Percentiles rank a stretch among this genome's conserved stretches.
These are phyloP conservation scores for Tetrapyrgos nigripes DNA, from an alignment of 1,284 basidiomycete species.

Conservation along the genomic window DNA sequence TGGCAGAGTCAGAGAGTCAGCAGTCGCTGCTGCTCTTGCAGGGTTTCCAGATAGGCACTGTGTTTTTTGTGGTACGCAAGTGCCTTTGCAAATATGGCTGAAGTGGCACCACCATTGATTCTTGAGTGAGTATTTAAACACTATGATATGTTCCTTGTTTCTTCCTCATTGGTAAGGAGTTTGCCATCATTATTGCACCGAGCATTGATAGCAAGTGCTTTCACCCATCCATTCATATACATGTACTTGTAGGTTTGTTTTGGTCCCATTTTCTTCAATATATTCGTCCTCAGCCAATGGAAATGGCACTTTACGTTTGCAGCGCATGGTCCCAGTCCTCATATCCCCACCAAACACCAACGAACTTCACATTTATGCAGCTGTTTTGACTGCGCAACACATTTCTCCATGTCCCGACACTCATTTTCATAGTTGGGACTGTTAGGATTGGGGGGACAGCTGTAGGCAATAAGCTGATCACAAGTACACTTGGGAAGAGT, in stretches of 20 bases:
- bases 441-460: constrained; percentile 5
- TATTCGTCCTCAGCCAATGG: constrained; percentile 19
- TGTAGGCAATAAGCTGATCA: constrained; percentile 1
- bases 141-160: constrained; percentile 28
- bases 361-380: constrained; percentile 34
- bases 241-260: constrained; percentile 20
- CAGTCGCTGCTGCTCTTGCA: constrained; percentile 24
- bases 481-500: neutral
- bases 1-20: constrained; percentile 31
- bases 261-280: constrained; percentile 29
- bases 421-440: neutral
- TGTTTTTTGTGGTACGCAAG: constrained; percentile 31
- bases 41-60: constrained; percentile 13
- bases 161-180: constrained; percentile 29
- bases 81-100: constrained; percentile 36
- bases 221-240: constrained; percentile 33
- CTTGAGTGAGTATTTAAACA: constrained; percentile 34
- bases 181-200: constrained; percentile 39
- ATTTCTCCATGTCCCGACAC: constrained; percentile 2
- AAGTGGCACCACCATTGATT: constrained; percentile 35
- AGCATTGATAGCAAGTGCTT: constrained; percentile 3
- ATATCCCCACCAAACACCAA: constrained; percentile 27
- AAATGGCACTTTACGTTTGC: constrained; percentile 35
- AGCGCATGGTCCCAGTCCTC: neutral
- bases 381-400: constrained; percentile 31